Evolutionary conservation across 2,329 filamentous ascomycete species (phyloP), one percentile per base, ranked within the genome.

Genomic region (Aspergillus latus): DNA sequence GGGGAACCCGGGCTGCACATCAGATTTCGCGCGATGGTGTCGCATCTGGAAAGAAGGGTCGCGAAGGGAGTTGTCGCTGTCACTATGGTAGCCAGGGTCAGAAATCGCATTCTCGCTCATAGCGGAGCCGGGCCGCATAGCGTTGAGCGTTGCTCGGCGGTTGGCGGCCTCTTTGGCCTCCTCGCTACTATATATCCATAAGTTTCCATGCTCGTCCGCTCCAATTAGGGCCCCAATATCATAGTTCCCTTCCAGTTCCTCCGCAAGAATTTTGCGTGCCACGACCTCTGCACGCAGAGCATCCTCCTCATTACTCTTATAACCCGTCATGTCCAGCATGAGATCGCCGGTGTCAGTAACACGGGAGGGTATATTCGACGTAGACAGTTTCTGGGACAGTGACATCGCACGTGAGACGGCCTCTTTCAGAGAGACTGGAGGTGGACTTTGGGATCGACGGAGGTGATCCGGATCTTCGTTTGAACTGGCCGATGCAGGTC

Each of bases 101-200:
- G 92, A 97, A 6, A 87, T 82, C 32, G 91, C 90, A 74, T 97
- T 92, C n/a, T 86, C 84, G 15, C 84, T 83, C 37, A 85, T 78
- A 3, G 66, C 69, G n/a, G 75, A 77, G 10, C 75, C 72, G 3
- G 80, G 75, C 49, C 80, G 78, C 61, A 87, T 74, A 4, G 78
- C 76, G 28, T 78, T 78, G 58, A 86, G 70, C 2, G 77, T 75
- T 2, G 81, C 79, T 65, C 81, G 80, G 39, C 88, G 87, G 77
- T 88, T 88, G 32, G 93, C 93, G 5, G 89, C 88, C 66, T 94
- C 88, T 69, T 97, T 97, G 26, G 94, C 92, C 68, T 96, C 92
- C 72, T 97, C 92, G 66, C 92, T 97, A 75, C 92, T 94, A 77
- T 99, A 99, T 63, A 99, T 97, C 93, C 94, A 97, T 15, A 99